phyloP scores from a whole-genome alignment of 768 basidiomycete species.

The Boletus rufocinnamomeus region DNA sequence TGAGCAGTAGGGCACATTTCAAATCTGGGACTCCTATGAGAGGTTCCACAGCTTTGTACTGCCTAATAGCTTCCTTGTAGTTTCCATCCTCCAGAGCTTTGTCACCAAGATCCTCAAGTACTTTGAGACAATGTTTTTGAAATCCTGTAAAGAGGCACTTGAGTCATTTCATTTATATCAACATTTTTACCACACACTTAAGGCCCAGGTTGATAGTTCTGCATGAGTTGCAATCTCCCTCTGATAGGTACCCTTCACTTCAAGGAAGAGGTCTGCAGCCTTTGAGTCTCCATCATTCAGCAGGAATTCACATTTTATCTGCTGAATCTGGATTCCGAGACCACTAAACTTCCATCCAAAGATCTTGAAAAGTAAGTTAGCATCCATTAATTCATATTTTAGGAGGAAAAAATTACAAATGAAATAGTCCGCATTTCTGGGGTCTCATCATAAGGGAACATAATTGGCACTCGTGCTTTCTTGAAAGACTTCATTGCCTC shows the following conservation, averaged over 20 bases:
- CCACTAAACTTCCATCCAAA: constrained; percentile 28
- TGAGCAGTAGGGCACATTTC: constrained; percentile 10
- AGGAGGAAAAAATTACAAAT: constrained; percentile 12
- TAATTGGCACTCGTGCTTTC: constrained; percentile 7
- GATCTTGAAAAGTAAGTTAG: constrained; percentile 11
- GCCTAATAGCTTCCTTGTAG: constrained; percentile 15
- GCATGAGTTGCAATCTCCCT: constrained; percentile 16
- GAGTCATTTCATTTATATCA: too few relatives aligned
- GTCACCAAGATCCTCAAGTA: constrained; percentile 14
- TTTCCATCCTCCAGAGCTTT: background rate
- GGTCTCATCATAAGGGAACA: constrained; percentile 17
- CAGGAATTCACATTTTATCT: constrained; percentile 14
- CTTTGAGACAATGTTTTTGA: constrained; percentile 4
- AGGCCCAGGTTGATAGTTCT: constrained; percentile 18
- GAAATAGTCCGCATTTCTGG: constrained; percentile 16
- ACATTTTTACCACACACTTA: background rate
- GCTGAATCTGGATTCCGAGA: constrained; percentile 17
- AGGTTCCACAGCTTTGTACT: constrained; percentile 17
- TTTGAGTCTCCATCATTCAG: constrained; percentile 1
- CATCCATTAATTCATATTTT: background rate
- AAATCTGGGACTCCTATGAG: constrained; percentile 4
- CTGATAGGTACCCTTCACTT: constrained; percentile 10
- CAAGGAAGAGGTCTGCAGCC: constrained; percentile 11
- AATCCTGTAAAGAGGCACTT: constrained; percentile 1
- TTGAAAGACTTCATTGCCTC: constrained; percentile 11